Percentiles rank a stretch among this genome's conserved stretches.
Conservation (phyloP, 2,329 filamentous ascomycete genomes). For the Cryphonectria nitschkei region DNA sequence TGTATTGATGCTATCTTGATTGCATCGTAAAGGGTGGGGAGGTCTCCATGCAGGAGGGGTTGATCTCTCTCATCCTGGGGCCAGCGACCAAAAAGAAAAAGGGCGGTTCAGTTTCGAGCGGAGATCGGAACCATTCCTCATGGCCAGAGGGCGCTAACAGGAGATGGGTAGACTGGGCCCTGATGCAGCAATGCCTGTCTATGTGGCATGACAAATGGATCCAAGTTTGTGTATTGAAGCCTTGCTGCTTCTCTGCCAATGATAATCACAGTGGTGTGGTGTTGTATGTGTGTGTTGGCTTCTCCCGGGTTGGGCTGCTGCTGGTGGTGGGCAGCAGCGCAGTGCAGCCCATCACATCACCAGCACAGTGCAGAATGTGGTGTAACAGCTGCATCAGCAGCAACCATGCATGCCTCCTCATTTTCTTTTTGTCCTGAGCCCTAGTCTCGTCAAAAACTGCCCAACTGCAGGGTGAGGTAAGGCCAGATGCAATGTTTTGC, state of each 20-base stretch:
- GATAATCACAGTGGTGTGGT: slow-evolving; percentile 5
- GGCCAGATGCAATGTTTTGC: not conserved
- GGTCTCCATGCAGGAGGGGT: slow-evolving; percentile 20
- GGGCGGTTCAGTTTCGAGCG: slow-evolving; percentile 32
- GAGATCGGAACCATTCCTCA: not conserved
- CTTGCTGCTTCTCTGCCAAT: slow-evolving; percentile 3
- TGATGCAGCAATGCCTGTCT: slow-evolving; percentile 4
- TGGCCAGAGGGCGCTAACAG: slow-evolving; percentile 7
- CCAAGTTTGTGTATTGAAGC: slow-evolving; percentile 11
- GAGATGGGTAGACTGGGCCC: not conserved
- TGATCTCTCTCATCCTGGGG: slow-evolving; percentile 29
- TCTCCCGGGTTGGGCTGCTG: not conserved
- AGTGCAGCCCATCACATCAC: slow-evolving; percentile 6
- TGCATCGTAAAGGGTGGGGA: slow-evolving; percentile 15
- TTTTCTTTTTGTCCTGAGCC: not conserved
- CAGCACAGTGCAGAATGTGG: not conserved
- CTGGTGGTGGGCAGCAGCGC: slow-evolving; percentile 2
- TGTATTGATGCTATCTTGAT: slow-evolving; percentile 25
- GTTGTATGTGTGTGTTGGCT: slow-evolving; percentile 1
- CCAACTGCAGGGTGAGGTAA: not conserved
- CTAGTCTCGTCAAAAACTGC: slow-evolving; percentile 15
- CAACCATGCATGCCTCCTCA: not conserved
- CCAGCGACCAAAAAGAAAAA: slow-evolving; percentile 14
- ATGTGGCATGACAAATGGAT: slow-evolving; percentile 15
- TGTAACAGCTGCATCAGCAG: not conserved